Base-by-base conservation (phyloP, 1,284 basidiomycete species). In the Pascua sp. region DNA sequence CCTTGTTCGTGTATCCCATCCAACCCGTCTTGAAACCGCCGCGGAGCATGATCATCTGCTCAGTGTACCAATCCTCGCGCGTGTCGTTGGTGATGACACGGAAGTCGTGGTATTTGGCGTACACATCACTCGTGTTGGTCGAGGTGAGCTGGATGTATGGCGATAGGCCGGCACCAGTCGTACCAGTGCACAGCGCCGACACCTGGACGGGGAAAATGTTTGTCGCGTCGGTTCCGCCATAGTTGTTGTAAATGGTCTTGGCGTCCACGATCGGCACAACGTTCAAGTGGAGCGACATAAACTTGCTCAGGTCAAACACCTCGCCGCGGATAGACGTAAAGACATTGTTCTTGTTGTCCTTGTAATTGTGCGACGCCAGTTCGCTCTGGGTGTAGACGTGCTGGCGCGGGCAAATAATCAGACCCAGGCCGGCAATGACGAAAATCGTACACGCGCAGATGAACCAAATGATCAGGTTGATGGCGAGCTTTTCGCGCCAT, bases 381-480 rank as follows among this genome's bases (percentile, higher is more conserved):
- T 98, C 95, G 39, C 79, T 80, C 4, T 80, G 77, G 63, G 85
- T 90, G 81, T 87, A 98, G 57, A 98, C 89, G 72, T 97, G 89
- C 72, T 97, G 86, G 62, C 86, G 91, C 2, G 94, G 95, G 72
- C 96, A 98, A 77, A 98, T 97, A 59, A 98, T 75, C 56, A 84
- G 79, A 37, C 91, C 92, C 39, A 98, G 82, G 48, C 95, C 79
- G 11, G 90, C 91, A 67, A 98, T 95, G 70, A 98, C 88, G 75
- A 98, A 98, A 56, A 95, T 82, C 4, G 92, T 87, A 67, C 85
- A 86, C 18, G 77, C 86, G 70, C 93, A 98, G 52, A 91, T 81
- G 71, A 97, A 87, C 94, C 94, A 98, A 70, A 98, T 98, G 77
- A 98, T 83, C 60, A 96, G 78, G 78, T 98, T 98, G 76, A 98